phyloP scores from a whole-genome alignment of 345 rosid genomes.

The Lepidium aucheri region DNA sequence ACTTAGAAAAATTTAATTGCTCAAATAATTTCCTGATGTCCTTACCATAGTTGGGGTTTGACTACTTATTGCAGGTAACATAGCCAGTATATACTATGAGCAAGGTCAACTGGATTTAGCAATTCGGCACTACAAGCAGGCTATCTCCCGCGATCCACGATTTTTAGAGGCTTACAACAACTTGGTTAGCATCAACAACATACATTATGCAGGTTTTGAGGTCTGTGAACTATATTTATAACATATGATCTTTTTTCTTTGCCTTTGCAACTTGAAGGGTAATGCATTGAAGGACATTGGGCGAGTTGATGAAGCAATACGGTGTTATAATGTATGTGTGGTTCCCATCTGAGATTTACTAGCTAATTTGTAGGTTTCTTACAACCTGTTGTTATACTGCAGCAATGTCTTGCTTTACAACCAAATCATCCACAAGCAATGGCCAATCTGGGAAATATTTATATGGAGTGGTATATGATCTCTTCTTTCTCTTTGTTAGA shows the following conservation, averaged over 20 bases:
- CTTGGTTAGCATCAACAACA: constrained; percentile 50
- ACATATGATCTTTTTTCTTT: not conserved
- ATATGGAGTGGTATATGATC: constrained; percentile 82
- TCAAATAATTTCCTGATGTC: not conserved
- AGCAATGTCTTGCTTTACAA: constrained; percentile 93
- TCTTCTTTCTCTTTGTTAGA: not conserved
- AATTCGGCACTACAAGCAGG: constrained; percentile 79
- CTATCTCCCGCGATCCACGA: constrained; percentile 70
- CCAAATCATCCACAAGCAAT: constrained; percentile 96
- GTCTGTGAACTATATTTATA: not conserved
- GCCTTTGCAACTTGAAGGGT: constrained; percentile 45
- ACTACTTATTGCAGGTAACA: constrained; percentile 49
- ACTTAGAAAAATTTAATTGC: not conserved
- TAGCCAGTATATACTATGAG: constrained; percentile 86
- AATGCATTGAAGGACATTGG: constrained; percentile 95
- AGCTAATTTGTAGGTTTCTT: constrained; percentile 13
- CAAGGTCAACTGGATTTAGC: constrained; percentile 86
- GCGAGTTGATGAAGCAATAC: constrained; percentile 86
- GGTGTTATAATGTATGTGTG: constrained; percentile 74
- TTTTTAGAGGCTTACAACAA: constrained; percentile 95
- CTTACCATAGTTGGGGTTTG: not conserved
- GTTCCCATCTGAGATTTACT: not conserved
- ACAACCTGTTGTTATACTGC: constrained; percentile 25
- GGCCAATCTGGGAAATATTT: constrained; percentile 93
- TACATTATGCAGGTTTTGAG: not conserved